Base-by-base conservation (phyloP, 108 stramenopile genomes). In the Cyclotella choctawhatcheeana region DNA sequence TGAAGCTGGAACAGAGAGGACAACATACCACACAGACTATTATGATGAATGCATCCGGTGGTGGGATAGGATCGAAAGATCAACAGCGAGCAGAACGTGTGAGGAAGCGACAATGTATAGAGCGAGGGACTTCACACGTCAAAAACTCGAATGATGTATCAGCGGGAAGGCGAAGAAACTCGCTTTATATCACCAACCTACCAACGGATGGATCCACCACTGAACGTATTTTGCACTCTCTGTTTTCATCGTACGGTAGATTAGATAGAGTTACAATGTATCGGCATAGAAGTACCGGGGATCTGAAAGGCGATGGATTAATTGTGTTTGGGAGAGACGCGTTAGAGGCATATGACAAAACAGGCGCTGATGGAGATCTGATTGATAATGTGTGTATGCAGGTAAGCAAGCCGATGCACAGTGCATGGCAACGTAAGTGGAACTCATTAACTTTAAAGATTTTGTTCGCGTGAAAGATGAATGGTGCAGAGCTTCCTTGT, bases 301-400 rank as follows among this genome's bases (percentile, higher is more conserved):
- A 77, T 30, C 54, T 74, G 4, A 93, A 93, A 73, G 89, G 89
- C 16, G 92, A 93, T 80, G 92, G 86, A 22, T 71, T 93, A 31
- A 69, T 93, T 37, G 77, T 91, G 13, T 93, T 86, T 73, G 82
- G 86, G 8, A 34, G 48, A 4, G 72, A 78, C 34, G 59, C 56
- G 24, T 65, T 56, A 8, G 66, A 59, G n/a, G 59, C 48, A 25
- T 26, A 67, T 33, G n/a, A 45, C 29, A 51, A 58, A 33, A 35
- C 22, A n/a, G n/a, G n/a, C 56, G 51, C 37, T 6, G 63, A 72
- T 29, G 61, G 44, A 35, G 64, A 73, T 44, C 76, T 92, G 21
- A 35, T 86, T 8, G 79, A 83, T 29, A 76, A 71, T 0, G 89
- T 92, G n/a, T 92, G 91, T 66, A 71, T 68, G 26, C 91, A 92